A percentile compares a stretch with the other conserved stretches of the same genome.
Conservation (phyloP, 495 filamentous ascomycete species). For the Annulohypoxylon nitens region DNA sequence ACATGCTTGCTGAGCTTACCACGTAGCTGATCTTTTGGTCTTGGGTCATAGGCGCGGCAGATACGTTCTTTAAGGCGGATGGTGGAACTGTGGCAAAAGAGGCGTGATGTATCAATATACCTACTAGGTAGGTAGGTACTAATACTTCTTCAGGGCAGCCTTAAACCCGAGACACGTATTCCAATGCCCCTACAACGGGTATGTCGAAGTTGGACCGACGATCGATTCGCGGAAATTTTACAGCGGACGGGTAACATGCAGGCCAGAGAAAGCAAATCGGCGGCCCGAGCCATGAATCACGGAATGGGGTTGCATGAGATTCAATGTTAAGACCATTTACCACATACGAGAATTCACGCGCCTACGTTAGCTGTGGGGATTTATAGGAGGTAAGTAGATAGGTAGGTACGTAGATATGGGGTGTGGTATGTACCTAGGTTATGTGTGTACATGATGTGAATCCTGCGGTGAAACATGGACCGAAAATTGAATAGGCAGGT, state of each 20-base stretch:
- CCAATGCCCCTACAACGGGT: not conserved
- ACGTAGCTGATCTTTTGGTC: slow-evolving; percentile 10
- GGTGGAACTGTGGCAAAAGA: slow-evolving; percentile 1
- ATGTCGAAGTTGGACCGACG: slow-evolving; percentile 11
- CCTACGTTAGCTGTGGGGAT: slow-evolving; percentile 33
- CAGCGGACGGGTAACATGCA: slow-evolving; percentile 23
- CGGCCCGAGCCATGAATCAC: slow-evolving; percentile 15
- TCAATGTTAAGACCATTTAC: slow-evolving; percentile 14
- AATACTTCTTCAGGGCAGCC: slow-evolving; percentile 5
- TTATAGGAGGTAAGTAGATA: slow-evolving; percentile 14
- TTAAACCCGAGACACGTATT: slow-evolving; percentile 8
- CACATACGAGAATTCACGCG: slow-evolving; percentile 15
- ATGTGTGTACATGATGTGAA: slow-evolving; percentile 37
- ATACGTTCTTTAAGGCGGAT: slow-evolving; percentile 18
- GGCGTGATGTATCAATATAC: not conserved
- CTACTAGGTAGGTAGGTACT: not conserved
- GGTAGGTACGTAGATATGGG: not conserved
- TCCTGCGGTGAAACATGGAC: slow-evolving; percentile 41
- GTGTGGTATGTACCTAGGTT: slow-evolving; percentile 14
- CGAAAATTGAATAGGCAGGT: slow-evolving; percentile 40
- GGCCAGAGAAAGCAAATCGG: slow-evolving; percentile 23
- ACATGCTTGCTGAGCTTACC: slow-evolving; percentile 4
- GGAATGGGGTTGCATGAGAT: slow-evolving; percentile 3
- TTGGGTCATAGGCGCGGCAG: slow-evolving; percentile 4
- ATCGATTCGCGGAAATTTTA: slow-evolving; percentile 4